Percentiles rank a stretch among this genome's conserved stretches.
Conservation (phyloP, 345 rosid genomes). For the Erodium maritimum region DNA sequence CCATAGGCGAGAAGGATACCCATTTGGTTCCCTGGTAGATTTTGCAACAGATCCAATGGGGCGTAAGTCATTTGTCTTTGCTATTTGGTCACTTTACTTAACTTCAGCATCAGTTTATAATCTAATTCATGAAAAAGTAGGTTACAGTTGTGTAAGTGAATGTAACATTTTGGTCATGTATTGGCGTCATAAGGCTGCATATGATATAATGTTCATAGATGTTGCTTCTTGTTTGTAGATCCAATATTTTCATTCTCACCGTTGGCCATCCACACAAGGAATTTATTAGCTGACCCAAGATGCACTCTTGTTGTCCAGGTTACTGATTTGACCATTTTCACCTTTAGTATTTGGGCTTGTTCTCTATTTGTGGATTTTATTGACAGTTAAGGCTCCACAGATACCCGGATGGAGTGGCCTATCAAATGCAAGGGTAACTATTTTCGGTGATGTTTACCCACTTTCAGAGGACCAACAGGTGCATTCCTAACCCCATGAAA, state of each 20-base stretch:
- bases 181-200: too few relatives aligned
- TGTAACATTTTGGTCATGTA: too few relatives aligned
- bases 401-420: constrained; percentile 98
- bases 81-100: neutral
- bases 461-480: constrained; percentile 87
- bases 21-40: constrained; percentile 91
- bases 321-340: constrained; percentile 9
- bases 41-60: constrained; percentile 89
- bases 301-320: constrained; percentile 99
- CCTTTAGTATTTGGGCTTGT: neutral
- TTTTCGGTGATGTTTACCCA: constrained; percentile 87
- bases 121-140: too few relatives aligned
- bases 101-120: too few relatives aligned
- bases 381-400: constrained; percentile 28
- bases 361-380: constrained; percentile 12
- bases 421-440: constrained; percentile 92
- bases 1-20: constrained; percentile 92
- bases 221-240: constrained; percentile 33
- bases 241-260: constrained; percentile 96
- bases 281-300: constrained; percentile 77
- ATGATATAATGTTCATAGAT: constrained; percentile 1
- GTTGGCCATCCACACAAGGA: constrained; percentile 85
- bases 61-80: constrained; percentile 42
- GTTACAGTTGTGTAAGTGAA: neutral
- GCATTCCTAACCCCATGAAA: neutral